Conservation (phyloP, 169 alveolate genomes). For the Eimeria brunetti region DNA sequence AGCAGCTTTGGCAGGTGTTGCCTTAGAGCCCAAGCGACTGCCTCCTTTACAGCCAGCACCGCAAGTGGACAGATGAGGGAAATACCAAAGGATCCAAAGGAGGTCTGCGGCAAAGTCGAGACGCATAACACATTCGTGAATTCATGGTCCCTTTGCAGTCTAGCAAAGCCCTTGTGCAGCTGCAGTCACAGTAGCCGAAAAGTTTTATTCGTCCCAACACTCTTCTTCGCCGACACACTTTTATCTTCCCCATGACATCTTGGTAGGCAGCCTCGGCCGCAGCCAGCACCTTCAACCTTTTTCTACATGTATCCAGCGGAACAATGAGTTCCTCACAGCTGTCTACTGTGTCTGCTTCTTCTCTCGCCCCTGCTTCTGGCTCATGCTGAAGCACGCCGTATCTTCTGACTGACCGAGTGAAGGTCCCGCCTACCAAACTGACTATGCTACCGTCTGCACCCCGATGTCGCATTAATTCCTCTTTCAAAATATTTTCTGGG, state of each 20-base stretch:
- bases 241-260: conserved; percentile 22
- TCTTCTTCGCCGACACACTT: conserved; percentile 11
- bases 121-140: not conserved
- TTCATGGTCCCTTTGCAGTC: too few relatives aligned
- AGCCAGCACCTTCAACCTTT: conserved; percentile 30
- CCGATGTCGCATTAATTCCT: conserved; percentile 13
- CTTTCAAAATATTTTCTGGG: not conserved
- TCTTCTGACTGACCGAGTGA: not conserved
- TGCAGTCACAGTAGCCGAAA: not conserved
- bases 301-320: conserved; percentile 20
- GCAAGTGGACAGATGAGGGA: conserved; percentile 38
- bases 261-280: conserved; percentile 31
- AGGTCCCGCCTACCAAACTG: not conserved
- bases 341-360: not conserved
- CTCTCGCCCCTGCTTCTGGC: not conserved
- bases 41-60: conserved; percentile 57
- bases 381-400: not conserved
- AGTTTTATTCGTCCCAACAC: not conserved
- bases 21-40: conserved; percentile 52
- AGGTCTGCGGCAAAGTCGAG: not conserved
- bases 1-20: conserved; percentile 44
- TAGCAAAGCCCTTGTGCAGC: too few relatives aligned
- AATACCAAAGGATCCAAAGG: conserved; percentile 27
- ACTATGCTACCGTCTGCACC: not conserved
- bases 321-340: not conserved